Evolutionary conservation across 257 asterid species (phyloP), one percentile per base, ranked within the genome.

Genomic region (Echites panduratus): DNA sequence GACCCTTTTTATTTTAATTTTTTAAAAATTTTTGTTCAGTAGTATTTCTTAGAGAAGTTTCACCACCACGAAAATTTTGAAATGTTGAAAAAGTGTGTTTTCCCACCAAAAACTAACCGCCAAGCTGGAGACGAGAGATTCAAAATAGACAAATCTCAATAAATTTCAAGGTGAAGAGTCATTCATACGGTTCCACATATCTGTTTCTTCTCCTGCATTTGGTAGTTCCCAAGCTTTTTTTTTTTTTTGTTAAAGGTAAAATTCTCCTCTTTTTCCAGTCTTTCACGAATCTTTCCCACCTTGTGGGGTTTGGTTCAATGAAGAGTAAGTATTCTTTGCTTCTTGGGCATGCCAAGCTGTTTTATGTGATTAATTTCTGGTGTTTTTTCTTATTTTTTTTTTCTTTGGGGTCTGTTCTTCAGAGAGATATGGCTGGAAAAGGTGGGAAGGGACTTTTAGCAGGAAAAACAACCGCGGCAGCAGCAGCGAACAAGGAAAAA

Each of bases 361-460:
- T 32, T 5, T 2, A 20, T 26, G 16, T 56, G 40, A 7, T 6
- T 20, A n/a, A 54, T 32, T 64, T 22, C 9, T 9, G 71, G 52
- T 59, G 14, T 50, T 17, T 17, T n/a, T n/a, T 0, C 3, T 22
- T 63, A 5, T 35, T 7, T 65, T 20, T 56, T 29, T 13, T 9
- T 71, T 52, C 58, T 67, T 1, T n/a, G n/a, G n/a, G 24, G 71
- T 47, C 17, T 65, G 27, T 9, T 1, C 4, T 4, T 2, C 41
- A 58, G 68, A 43, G 20, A 11, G 66, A 69, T 70, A 93, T 93
- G 98, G 98, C 98, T 47, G 98, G 98, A 66, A 93, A 93, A 82
- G 98, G 98, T 61, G 98, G 98, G 53, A 93, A 93, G 80, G 98
- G 98, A 41, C 96, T 93, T 9, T 84, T 93, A 57, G 98, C 98